phyloP scores from a whole-genome alignment of 345 rosid species.

The Iberis pinnata region DNA sequence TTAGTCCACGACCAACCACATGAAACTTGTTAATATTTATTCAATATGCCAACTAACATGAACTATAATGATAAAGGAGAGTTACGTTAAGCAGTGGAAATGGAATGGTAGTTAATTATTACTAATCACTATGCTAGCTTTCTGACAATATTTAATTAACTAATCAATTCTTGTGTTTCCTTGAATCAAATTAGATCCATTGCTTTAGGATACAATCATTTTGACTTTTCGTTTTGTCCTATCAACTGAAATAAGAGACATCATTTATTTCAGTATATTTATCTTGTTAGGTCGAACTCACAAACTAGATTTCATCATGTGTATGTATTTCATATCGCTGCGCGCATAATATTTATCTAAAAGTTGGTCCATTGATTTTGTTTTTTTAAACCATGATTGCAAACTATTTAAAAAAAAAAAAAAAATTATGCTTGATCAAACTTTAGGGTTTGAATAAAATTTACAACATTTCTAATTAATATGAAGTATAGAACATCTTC shows the following conservation, averaged over 20 bases:
- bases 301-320: background rate
- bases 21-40: conserved; percentile 1
- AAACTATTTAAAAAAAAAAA: no score
- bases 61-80: conserved; percentile 14
- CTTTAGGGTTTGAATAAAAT: no score
- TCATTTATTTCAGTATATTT: background rate
- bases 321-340: no score
- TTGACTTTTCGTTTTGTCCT: conserved; percentile 2
- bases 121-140: background rate
- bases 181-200: conserved; percentile 17
- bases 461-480: no score
- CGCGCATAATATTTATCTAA: no score
- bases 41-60: conserved; percentile 21
- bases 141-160: background rate
- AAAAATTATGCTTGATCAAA: no score
- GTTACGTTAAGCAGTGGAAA: conserved; percentile 19
- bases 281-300: background rate
- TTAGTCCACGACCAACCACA: conserved; percentile 26
- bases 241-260: conserved; percentile 2
- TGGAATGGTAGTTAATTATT: conserved; percentile 11
- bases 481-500: no score
- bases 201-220: conserved; percentile 24
- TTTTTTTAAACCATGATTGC: no score
- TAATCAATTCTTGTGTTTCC: conserved; percentile 11
- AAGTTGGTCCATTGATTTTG: no score